Evolutionary conservation across 1,284 basidiomycete genomes (phyloP).

Genomic region (Malassezia pachydermatis): DNA sequence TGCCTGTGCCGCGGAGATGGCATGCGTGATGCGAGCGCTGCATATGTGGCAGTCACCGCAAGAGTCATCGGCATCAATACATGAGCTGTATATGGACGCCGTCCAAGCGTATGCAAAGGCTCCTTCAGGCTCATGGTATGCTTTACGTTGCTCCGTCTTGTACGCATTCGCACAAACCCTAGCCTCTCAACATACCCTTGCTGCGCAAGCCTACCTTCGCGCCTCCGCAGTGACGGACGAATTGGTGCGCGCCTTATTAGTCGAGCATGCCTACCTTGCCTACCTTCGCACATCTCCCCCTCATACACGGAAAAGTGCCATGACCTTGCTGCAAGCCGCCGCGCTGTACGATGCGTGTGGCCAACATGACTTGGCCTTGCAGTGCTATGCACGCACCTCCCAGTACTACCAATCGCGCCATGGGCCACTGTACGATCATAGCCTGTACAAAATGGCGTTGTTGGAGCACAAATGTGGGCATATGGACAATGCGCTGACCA

Average conservation of each 20-base stretch:
- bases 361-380: conserved; percentile 42
- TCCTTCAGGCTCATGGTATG: conserved; percentile 16
- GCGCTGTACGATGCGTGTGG: conserved; percentile 54
- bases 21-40: background rate
- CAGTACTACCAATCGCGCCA: conserved; percentile 26
- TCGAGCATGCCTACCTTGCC: conserved; percentile 53
- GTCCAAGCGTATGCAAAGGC: conserved; percentile 1
- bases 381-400: conserved; percentile 27
- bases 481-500: conserved; percentile 50
- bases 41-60: conserved; percentile 24
- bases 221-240: conserved; percentile 49
- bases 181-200: conserved; percentile 22
- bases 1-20: conserved; percentile 35
- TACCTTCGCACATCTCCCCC: conserved; percentile 47
- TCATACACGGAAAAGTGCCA: conserved; percentile 50
- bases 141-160: conserved; percentile 33
- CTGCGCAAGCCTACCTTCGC: conserved; percentile 26
- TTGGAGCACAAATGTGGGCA: conserved; percentile 53
- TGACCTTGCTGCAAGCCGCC: conserved; percentile 52
- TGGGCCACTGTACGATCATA: conserved; percentile 51
- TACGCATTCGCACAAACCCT: conserved; percentile 35
- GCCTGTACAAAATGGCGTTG: conserved; percentile 52
- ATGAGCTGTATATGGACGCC: conserved; percentile 11
- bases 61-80: conserved; percentile 18
- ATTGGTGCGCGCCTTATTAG: conserved; percentile 51